Base-by-base conservation (phyloP, 371 early-diverging fungal species). In the Circinella umbellata region DNA sequence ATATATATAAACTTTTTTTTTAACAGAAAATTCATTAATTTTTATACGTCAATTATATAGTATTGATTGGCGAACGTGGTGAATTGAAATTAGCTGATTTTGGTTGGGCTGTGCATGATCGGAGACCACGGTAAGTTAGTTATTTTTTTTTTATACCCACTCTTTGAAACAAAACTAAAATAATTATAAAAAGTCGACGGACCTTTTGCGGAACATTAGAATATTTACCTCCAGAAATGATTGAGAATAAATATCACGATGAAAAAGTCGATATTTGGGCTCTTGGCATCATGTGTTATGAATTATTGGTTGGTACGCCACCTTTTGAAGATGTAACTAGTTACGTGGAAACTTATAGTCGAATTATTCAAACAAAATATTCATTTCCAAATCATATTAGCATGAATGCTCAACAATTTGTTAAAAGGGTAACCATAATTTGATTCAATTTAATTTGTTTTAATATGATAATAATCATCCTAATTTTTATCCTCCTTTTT, bases 91-190 rank as follows among this genome's bases (percentile, higher is more conserved):
- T 99, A 63, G 94, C 96, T 15, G 99, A 99, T 80, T 99, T 99
- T 88, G 99, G 99, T 3, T 99, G 99, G 99, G 93, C 97, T 5
- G 99, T 99, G 4, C 96, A 96, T 73, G 94, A 98, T 65, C 95
- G 94, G 36, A 90, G 91, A 39, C 86, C 89, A 63, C 84, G 93
- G 90, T 89, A 82, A 72, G 73, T 39, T 27, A 27, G 27, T 27
- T 27, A 1, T 27, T 27, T 27, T 1, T 7, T 27, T 42, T 42
- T 42, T 42, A 1, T 9, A 42, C 6, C 6, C 6, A 42, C 9
- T 6, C 42, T 42, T 51, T 37, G 51, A 37, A n/a, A 37, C 10
- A 46, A 37, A n/a, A 37, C 10, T n/a, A 46, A 48, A 9, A 39
- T 34, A 63, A 27, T 4, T 18, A 46, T 11, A 53, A 64, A 20